Conservation (phyloP, 345 rosid genomes). For the Orychophragmus violaceus region DNA sequence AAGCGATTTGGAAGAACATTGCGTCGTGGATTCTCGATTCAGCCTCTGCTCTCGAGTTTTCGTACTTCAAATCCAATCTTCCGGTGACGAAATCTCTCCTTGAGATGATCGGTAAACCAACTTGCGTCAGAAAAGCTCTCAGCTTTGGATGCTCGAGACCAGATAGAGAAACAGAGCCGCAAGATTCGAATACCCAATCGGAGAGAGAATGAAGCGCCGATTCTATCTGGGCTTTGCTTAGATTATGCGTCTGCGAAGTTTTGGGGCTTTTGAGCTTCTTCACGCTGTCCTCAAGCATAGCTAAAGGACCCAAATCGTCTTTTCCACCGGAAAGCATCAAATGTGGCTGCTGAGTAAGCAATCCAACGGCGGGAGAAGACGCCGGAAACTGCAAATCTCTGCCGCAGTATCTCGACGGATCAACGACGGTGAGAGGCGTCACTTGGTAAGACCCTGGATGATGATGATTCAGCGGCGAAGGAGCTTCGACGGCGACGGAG, state of each 20-base stretch:
- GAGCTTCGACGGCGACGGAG: slow-evolving; percentile 16
- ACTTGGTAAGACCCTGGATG: slow-evolving; percentile 38
- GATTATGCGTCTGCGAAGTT: slow-evolving; percentile 59
- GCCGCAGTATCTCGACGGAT: slow-evolving; percentile 53
- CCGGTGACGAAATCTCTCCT: slow-evolving; percentile 59
- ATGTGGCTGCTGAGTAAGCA: slow-evolving; percentile 52
- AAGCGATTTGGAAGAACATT: slow-evolving; percentile 87
- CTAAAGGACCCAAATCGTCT: slow-evolving; percentile 87
- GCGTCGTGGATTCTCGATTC: slow-evolving; percentile 88
- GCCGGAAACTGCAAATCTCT: slow-evolving; percentile 22
- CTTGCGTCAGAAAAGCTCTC: slow-evolving; percentile 70
- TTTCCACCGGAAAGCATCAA: slow-evolving; percentile 93
- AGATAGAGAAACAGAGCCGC: slow-evolving; percentile 87
- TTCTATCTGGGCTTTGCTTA: slow-evolving; percentile 77
- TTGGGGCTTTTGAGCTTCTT: slow-evolving; percentile 91
- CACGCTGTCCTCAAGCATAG: slow-evolving; percentile 94
- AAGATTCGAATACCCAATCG: slow-evolving; percentile 93
- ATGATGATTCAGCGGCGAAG: slow-evolving; percentile 20
- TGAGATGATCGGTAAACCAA: slow-evolving; percentile 76
- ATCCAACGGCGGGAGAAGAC: neutral
- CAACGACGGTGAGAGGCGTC: slow-evolving; percentile 65
- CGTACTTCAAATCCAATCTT: slow-evolving; percentile 71
- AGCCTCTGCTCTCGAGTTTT: slow-evolving; percentile 68
- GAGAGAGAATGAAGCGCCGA: slow-evolving; percentile 68
- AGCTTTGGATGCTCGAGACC: slow-evolving; percentile 93